A percentile compares a stretch with the other conserved stretches of the same genome.
phyloP scores from a whole-genome alignment of 2,329 filamentous ascomycete species.

The Calonectria pteridis region DNA sequence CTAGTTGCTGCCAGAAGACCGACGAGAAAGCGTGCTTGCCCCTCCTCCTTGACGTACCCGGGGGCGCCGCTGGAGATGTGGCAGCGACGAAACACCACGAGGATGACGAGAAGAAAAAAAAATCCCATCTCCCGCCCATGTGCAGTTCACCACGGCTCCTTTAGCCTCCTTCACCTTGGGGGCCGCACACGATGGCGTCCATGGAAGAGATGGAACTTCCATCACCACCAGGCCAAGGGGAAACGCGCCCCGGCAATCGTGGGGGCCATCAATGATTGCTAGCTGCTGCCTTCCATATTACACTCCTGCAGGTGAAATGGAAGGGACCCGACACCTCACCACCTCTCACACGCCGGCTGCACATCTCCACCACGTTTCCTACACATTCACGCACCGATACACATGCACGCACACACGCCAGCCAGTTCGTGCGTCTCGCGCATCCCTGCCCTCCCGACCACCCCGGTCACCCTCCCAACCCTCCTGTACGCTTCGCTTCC shows the following conservation, averaged over 20 bases:
- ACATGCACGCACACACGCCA: constrained; percentile 38
- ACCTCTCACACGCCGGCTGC: constrained; percentile 1
- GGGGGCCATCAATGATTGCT: constrained; percentile 16
- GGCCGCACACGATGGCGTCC: neutral
- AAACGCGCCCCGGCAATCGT: constrained; percentile 5
- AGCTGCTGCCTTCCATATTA: constrained; percentile 21
- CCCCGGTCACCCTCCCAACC: constrained; percentile 43
- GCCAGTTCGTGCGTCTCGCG: constrained; percentile 44
- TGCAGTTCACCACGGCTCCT: neutral
- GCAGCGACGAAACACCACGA: constrained; percentile 10
- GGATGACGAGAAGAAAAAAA: neutral
- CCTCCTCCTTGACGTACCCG: constrained; percentile 21
- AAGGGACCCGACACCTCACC: constrained; percentile 20
- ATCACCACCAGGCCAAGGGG: neutral
- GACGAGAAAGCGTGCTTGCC: constrained; percentile 1
- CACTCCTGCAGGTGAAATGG: constrained; percentile 27
- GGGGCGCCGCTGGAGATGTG: constrained; percentile 10
- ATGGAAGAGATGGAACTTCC: neutral
- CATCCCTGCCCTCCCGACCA: constrained; percentile 42
- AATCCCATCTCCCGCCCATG: neutral
- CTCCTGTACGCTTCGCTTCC: constrained; percentile 27
- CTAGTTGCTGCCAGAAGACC: constrained; percentile 18
- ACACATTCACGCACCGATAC: constrained; percentile 25
- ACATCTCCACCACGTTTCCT: constrained; percentile 36
- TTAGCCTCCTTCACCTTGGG: neutral